Percentiles rank a stretch among this genome's conserved stretches.
Evolutionary conservation across 805 yeast genomes (phyloP).

Genomic region (Metschnikowia gelsemii): DNA sequence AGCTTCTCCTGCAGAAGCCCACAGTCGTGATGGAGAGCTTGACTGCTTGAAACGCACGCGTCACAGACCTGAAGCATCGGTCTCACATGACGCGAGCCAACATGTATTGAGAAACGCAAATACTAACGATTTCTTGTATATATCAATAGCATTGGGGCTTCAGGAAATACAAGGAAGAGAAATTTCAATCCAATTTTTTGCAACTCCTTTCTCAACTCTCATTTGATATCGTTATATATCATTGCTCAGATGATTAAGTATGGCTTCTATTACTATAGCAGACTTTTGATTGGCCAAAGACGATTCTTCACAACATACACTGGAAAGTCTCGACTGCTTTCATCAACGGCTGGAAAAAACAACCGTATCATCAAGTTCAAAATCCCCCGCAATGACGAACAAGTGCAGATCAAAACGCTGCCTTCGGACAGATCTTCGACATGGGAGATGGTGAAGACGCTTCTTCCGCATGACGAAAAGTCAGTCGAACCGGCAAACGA

Average conservation of each 20-base stretch:
- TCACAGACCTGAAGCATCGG: too few relatives aligned
- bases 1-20: too few relatives aligned
- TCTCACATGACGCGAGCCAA: too few relatives aligned
- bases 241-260: not conserved
- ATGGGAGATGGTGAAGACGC: constrained; percentile 16
- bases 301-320: not conserved
- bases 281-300: constrained; percentile 3
- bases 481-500: constrained; percentile 14
- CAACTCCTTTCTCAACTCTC: not conserved
- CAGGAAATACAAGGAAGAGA: too few relatives aligned
- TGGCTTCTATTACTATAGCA: constrained; percentile 1
- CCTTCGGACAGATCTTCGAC: constrained; percentile 16
- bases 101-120: too few relatives aligned
- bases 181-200: not conserved
- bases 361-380: constrained; percentile 8
- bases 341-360: not conserved
- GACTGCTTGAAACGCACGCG: too few relatives aligned
- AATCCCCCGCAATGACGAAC: constrained; percentile 4
- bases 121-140: too few relatives aligned
- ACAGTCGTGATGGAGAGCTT: too few relatives aligned
- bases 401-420: not conserved
- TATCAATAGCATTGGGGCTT: too few relatives aligned
- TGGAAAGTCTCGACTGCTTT: not conserved
- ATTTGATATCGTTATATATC: not conserved
- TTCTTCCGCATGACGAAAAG: constrained; percentile 10